Evolutionary conservation across 495 filamentous ascomycete species (phyloP).

Genomic region (Annulohypoxylon maeteangense): DNA sequence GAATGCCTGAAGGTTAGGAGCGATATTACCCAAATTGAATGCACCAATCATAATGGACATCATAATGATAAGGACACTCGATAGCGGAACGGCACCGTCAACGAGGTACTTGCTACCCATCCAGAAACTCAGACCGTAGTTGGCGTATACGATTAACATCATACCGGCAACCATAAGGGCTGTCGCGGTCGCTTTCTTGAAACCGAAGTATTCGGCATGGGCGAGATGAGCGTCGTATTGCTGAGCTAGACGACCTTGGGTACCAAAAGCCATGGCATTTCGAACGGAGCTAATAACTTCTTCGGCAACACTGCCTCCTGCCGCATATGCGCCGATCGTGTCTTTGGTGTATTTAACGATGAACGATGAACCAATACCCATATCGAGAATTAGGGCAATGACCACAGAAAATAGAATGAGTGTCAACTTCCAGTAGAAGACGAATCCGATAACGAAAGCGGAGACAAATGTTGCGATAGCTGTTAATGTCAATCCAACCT

Average conservation of each 20-base stretch:
- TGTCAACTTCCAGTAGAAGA: slow-evolving; percentile 86
- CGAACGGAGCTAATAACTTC: slow-evolving; percentile 95
- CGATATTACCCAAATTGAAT: slow-evolving; percentile 88
- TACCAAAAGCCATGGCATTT: slow-evolving; percentile 92
- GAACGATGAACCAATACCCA: slow-evolving; percentile 76
- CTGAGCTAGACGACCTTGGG: slow-evolving; percentile 84
- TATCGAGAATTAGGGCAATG: slow-evolving; percentile 74
- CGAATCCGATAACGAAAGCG: slow-evolving; percentile 88
- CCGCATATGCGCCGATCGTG: slow-evolving; percentile 79
- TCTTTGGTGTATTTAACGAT: slow-evolving; percentile 83
- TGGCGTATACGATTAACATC: slow-evolving; percentile 85
- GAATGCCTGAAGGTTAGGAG: slow-evolving; percentile 86
- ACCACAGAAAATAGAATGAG: slow-evolving; percentile 84
- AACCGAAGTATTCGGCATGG: slow-evolving; percentile 79
- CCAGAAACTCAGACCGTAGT: slow-evolving; percentile 96
- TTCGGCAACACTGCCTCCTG: slow-evolving; percentile 89
- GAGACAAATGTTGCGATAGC: slow-evolving; percentile 83
- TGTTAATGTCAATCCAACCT: slow-evolving; percentile 78
- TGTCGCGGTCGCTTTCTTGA: slow-evolving; percentile 74
- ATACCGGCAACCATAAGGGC: slow-evolving; percentile 83
- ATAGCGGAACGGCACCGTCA: slow-evolving; percentile 65
- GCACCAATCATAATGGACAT: slow-evolving; percentile 92
- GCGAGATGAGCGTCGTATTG: slow-evolving; percentile 82
- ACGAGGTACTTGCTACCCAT: slow-evolving; percentile 86
- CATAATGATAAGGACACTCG: slow-evolving; percentile 78